phyloP scores from a whole-genome alignment of 2,329 filamentous ascomycete species.

The Colletotrichum truncatum region DNA sequence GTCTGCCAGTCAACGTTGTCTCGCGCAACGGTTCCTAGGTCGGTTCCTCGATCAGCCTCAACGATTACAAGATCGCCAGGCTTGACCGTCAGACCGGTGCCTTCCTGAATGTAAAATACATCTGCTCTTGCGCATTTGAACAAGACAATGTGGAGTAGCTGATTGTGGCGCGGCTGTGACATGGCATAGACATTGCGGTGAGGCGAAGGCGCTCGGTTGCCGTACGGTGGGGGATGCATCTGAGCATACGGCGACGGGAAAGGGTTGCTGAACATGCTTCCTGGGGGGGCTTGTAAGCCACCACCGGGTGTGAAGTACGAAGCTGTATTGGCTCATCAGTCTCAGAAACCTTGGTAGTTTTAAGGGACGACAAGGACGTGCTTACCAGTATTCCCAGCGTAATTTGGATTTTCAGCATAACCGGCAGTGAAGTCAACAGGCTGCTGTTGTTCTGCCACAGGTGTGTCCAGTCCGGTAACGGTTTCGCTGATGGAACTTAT shows the following conservation, averaged over 20 bases:
- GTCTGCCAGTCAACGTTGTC: slow-evolving; percentile 89
- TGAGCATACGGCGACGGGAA: slow-evolving; percentile 57
- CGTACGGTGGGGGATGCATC: slow-evolving; percentile 51
- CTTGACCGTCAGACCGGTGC: slow-evolving; percentile 90
- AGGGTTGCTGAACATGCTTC: slow-evolving; percentile 48
- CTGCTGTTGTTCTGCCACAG: slow-evolving; percentile 52
- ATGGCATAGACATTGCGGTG: slow-evolving; percentile 70
- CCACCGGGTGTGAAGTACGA: slow-evolving; percentile 48
- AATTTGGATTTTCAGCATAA: slow-evolving; percentile 49
- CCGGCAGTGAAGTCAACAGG: slow-evolving; percentile 51
- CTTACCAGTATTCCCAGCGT: slow-evolving; percentile 52
- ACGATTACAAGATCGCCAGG: slow-evolving; percentile 96
- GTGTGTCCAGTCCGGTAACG: slow-evolving; percentile 55
- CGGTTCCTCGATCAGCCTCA: slow-evolving; percentile 94
- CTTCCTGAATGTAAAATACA: slow-evolving; percentile 96
- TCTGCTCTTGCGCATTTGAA: slow-evolving; percentile 98
- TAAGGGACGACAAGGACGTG: background rate
- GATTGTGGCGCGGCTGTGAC: slow-evolving; percentile 70
- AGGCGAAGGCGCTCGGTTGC: slow-evolving; percentile 65
- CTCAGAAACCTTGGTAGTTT: slow-evolving; percentile 34
- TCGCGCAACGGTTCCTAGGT: slow-evolving; percentile 90
- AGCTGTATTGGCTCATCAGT: slow-evolving; percentile 41
- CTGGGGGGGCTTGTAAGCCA: slow-evolving; percentile 42
- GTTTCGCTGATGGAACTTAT: slow-evolving; percentile 68
- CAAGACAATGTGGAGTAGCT: slow-evolving; percentile 86